Percentiles rank a stretch among this genome's conserved stretches.
phyloP scores from a whole-genome alignment of 257 asterid genomes.

The Orobanche coerulescens region DNA sequence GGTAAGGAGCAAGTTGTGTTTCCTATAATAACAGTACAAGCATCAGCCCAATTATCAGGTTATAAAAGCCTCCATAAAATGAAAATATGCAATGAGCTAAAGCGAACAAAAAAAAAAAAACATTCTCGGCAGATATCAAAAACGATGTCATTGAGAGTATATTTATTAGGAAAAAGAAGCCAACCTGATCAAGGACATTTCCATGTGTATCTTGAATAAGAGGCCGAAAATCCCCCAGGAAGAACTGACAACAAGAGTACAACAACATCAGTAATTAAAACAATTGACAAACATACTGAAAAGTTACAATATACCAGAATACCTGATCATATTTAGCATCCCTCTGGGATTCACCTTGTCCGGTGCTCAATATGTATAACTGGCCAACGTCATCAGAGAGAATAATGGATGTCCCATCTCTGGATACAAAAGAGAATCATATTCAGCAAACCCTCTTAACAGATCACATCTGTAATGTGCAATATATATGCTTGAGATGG shows the following conservation, averaged over 20 bases:
- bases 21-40: slow-evolving; percentile 45
- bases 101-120: slow-evolving; percentile 6
- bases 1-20: slow-evolving; percentile 88
- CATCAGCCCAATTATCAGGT: slow-evolving; percentile 19
- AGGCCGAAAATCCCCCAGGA: slow-evolving; percentile 94
- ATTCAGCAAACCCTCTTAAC: slow-evolving; percentile 17
- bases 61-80: background rate
- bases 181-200: slow-evolving; percentile 94
- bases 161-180: slow-evolving; percentile 3
- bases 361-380: slow-evolving; percentile 74
- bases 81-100: background rate
- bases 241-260: slow-evolving; percentile 57
- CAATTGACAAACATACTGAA: slow-evolving; percentile 13
- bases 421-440: slow-evolving; percentile 35
- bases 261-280: slow-evolving; percentile 20
- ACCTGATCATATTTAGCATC: slow-evolving; percentile 98
- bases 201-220: slow-evolving; percentile 88
- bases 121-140: slow-evolving; percentile 3
- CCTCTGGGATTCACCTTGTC: slow-evolving; percentile 90
- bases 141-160: background rate
- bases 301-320: background rate
- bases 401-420: slow-evolving; percentile 96
- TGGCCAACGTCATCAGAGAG: slow-evolving; percentile 97
- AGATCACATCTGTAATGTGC: slow-evolving; percentile 1
- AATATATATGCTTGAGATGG: background rate